Evolutionary conservation across 805 yeast genomes (phyloP).

Genomic region (Ogataea neopini): DNA sequence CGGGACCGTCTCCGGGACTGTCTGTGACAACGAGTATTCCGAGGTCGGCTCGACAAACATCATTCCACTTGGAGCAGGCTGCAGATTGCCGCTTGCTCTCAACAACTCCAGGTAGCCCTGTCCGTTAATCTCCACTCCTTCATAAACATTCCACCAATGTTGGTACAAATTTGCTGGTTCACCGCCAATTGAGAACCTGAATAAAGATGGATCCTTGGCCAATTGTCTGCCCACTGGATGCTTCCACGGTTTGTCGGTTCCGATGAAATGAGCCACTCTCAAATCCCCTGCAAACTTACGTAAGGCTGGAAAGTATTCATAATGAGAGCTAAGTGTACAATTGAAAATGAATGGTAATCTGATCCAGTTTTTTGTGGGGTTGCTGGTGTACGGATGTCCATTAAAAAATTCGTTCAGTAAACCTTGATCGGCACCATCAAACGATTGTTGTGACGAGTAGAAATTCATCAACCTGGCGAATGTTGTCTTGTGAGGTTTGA

Average conservation of each 20-base stretch:
- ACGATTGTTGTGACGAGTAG: constrained; percentile 36
- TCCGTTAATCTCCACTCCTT: constrained; percentile 16
- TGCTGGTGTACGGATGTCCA: constrained; percentile 24
- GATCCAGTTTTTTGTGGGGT: constrained; percentile 49
- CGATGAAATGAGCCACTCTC: constrained; percentile 67
- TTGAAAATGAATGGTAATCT: constrained; percentile 80
- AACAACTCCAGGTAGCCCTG: constrained; percentile 21
- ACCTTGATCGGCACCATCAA: constrained; percentile 95
- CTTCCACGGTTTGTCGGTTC: constrained; percentile 51
- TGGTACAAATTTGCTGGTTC: constrained; percentile 24
- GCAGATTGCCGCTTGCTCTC: constrained; percentile 23
- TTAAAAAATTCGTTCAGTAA: constrained; percentile 73
- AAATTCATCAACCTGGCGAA: constrained; percentile 42
- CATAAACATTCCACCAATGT: constrained; percentile 35
- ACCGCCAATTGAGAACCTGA: constrained; percentile 12
- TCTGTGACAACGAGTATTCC: too few species aligned
- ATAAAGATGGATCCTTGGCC: constrained; percentile 10
- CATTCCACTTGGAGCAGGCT: constrained; percentile 19
- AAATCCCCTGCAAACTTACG: constrained; percentile 35
- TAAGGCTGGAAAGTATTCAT: constrained; percentile 39
- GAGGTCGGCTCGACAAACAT: neutral
- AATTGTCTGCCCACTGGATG: constrained; percentile 7
- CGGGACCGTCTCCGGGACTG: too few species aligned
- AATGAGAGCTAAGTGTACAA: constrained; percentile 56
- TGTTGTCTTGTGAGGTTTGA: constrained; percentile 50